Evolutionary conservation across 805 yeast genomes (phyloP).

Genomic region (Zygoascus flipseniorum): DNA sequence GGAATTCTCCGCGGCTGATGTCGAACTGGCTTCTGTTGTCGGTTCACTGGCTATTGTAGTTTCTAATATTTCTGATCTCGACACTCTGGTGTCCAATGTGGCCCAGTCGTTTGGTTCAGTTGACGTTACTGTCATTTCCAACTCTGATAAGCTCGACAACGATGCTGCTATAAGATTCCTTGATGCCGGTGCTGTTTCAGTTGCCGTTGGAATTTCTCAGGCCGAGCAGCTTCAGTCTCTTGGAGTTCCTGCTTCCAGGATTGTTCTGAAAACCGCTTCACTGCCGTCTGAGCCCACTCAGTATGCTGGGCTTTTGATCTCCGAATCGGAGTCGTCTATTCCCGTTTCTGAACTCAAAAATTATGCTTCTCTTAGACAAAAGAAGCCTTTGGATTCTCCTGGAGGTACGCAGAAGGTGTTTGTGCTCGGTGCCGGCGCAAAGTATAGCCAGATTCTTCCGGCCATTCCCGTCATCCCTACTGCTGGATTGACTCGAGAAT

Average conservation of each 20-base stretch:
- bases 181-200: conserved; percentile 49
- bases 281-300: conserved; percentile 9
- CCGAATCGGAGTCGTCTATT: not conserved
- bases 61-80: not conserved
- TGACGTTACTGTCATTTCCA: conserved; percentile 2
- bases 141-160: conserved; percentile 15
- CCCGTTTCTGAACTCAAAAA: conserved; percentile 3
- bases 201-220: conserved; percentile 32
- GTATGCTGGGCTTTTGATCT: conserved; percentile 1
- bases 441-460: not conserved
- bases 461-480: conserved; percentile 18
- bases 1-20: not conserved
- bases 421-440: conserved; percentile 14
- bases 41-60: conserved; percentile 2
- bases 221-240: conserved; percentile 31
- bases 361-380: not conserved
- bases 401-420: conserved; percentile 13
- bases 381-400: conserved; percentile 3
- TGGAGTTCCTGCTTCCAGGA: conserved; percentile 46
- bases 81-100: not conserved
- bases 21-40: not conserved
- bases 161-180: conserved; percentile 45
- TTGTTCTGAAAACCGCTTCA: conserved; percentile 28
- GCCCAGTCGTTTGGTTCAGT: not conserved
- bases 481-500: conserved; percentile 11